Base-by-base conservation (phyloP, 192 early-diverging fungal genomes). In the Backusella tuberculispora region DNA sequence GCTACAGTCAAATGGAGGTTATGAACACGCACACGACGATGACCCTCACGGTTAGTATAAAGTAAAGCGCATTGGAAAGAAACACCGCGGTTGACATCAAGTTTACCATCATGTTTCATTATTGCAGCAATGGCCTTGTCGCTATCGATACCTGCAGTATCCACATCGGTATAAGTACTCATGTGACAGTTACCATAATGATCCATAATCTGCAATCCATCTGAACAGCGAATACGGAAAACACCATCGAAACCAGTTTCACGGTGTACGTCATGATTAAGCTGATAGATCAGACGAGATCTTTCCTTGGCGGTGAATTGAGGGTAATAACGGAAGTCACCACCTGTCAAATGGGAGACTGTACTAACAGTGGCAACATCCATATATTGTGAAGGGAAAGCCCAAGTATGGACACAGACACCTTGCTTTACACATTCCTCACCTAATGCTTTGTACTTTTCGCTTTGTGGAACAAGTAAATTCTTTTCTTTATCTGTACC, bases 151-250 rank as follows among this genome's bases (percentile, higher is more conserved):
- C 98, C 97, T 6, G 94, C 96, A 34, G 97, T 80, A 80, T 98
- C 96, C 19, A 99, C 80, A 78, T 99, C 98, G 2, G 95, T 97
- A 21, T 88, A 86, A 79, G 97, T 98, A 72, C 92, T 93, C 94
- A 97, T 97, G 74, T 90, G 92, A 79, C 98, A 93, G 86, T 97
- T 97, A 68, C 98, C 98, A 75, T 93, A 92, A 80, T 99, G 92
- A 72, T 99, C 95, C 7, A 88, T 82, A 7, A 97, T 88, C 29
- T 92, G 92, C 69, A 99, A 83, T 7, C 92, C 96, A 63, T 95
- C 91, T 5, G 97, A 99, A 40, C 89, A 91, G 53, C 98, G 91
- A 48, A 99, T 91, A 63, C 98, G 90, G 83, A 98, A 80, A 24
- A 99, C 83, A 1, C 89, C 96, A 75, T 97, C 95, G 81, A 87